Conservation (phyloP, 208 protist genomes). For the Borovskyia barvae region DNA sequence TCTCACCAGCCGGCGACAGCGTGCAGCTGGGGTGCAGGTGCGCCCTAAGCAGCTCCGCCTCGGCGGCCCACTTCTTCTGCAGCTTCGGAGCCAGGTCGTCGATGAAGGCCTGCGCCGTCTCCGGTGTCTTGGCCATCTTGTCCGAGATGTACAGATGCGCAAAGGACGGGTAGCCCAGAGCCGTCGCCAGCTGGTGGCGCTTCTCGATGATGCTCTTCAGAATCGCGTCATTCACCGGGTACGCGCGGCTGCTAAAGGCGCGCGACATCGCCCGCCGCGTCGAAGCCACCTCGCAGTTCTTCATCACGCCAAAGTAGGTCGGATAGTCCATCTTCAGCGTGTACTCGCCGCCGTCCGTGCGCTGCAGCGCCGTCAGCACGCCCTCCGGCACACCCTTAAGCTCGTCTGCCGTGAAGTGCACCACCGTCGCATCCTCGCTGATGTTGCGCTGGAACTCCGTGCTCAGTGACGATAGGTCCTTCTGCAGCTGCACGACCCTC, state of each 20-base stretch:
- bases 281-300: constrained; percentile 74
- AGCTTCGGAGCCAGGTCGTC: constrained; percentile 65
- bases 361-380: constrained; percentile 38
- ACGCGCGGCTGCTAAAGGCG: constrained; percentile 73
- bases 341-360: constrained; percentile 31
- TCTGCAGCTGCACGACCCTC: constrained; percentile 61
- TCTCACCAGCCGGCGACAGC: constrained; percentile 53
- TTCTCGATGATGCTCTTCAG: constrained; percentile 70
- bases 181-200: constrained; percentile 57
- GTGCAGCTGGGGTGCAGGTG: constrained; percentile 68
- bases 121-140: constrained; percentile 83
- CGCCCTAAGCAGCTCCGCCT: constrained; percentile 62
- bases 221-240: constrained; percentile 58
- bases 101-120: constrained; percentile 59
- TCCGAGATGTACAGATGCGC: constrained; percentile 67
- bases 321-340: constrained; percentile 85
- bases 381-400: constrained; percentile 66
- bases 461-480: constrained; percentile 57
- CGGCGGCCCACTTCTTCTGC: constrained; percentile 69
- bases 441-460: constrained; percentile 82
- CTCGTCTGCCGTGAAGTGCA: constrained; percentile 46
- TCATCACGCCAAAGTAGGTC: constrained; percentile 86
- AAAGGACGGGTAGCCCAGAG: constrained; percentile 71
- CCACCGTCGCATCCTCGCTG: constrained; percentile 66
- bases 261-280: constrained; percentile 56